Conservation (phyloP, 129 eudicot genomes). For the Artemisia argyi region DNA sequence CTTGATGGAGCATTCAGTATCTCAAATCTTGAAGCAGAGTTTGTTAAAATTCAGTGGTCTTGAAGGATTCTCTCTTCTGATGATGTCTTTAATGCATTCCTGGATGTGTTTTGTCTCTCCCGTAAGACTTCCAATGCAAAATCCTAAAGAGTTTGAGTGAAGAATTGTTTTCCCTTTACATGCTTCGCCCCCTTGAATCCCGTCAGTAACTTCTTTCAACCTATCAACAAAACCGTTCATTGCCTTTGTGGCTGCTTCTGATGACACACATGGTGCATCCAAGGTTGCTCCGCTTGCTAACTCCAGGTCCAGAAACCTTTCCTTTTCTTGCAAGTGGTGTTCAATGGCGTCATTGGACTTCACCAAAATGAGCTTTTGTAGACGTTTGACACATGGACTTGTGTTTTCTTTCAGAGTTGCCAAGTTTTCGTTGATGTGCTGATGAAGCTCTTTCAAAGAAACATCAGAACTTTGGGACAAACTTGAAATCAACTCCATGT, state of each 20-base stretch:
- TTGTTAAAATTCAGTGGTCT: conserved; percentile 36
- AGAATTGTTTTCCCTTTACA: conserved; percentile 41
- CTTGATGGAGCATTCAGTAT: conserved; percentile 6
- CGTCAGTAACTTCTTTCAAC: conserved; percentile 20
- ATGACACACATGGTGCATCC: conserved; percentile 13
- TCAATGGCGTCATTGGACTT: conserved; percentile 27
- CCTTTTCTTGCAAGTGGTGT: conserved; percentile 25
- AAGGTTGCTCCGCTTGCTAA: conserved; percentile 24
- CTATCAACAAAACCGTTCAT: too few species aligned
- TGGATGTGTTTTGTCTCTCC: conserved; percentile 43
- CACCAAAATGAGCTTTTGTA: conserved; percentile 30
- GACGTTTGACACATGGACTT: conserved; percentile 38
- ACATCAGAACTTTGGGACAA: conserved; percentile 24
- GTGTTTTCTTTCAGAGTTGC: conserved; percentile 38
- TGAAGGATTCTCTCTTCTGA: conserved; percentile 55
- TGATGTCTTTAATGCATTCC: conserved; percentile 39
- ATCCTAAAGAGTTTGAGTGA: conserved; percentile 42
- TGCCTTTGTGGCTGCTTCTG: conserved; percentile 1
- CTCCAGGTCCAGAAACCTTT: conserved; percentile 45
- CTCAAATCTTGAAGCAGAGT: conserved; percentile 25
- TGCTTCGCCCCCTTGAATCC: conserved; percentile 31
- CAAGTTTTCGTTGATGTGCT: conserved; percentile 38
- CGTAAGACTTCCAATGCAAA: conserved; percentile 50
- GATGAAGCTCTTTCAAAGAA: conserved; percentile 43
- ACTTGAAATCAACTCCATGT: conserved; percentile 37